Base-by-base conservation (phyloP, 805 yeast genomes). In the Starmerella tilneyi region DNA sequence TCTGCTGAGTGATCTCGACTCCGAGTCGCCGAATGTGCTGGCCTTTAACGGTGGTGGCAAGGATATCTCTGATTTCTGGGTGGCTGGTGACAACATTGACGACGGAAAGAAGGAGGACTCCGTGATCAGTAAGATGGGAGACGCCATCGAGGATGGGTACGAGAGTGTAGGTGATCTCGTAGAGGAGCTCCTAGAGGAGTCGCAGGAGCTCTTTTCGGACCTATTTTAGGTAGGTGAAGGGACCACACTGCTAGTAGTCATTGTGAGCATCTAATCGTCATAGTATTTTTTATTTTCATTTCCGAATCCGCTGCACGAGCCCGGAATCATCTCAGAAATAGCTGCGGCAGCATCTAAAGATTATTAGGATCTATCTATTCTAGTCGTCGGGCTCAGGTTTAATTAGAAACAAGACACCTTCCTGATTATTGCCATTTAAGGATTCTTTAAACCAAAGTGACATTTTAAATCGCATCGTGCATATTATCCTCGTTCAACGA, bases 1-100 rank as follows among this genome's bases (percentile, higher is more conserved):
- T 45, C 63, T 64, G 41, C 60, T 77, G 53, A 51, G 63, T 16
- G 75, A 69, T 56, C 61, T 76, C 48, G 69, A 68, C 46, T 64
- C 60, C 28, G 73, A 63, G 27, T 70, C 79, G 33, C 79, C 79
- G 44, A 77, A 77, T 62, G 60, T 74, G 35, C 69, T 77, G 57
- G 76, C 74, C 30, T 77, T 56, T 70, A 76, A 76, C 59, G 82
- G 80, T 52, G 81, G 72, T 49, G 80, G 79, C 47, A 66, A 63
- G 56, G 69, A 71, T 63, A 60, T 75, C 56, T 62, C 73, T 42
- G 67, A 65, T 44, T 73, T 75, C 67, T 75, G 78, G 77, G 17
- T 17, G 23, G 30, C 34, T 21, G 30, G 29, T 19, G 40, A 42
- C 20, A 23, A 24, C 23, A 33, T 41, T 11, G 37, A 22, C 32